These are phyloP conservation scores for Heritiera fomes DNA, from an alignment of 345 rosid species.

Conservation along the genomic window DNA sequence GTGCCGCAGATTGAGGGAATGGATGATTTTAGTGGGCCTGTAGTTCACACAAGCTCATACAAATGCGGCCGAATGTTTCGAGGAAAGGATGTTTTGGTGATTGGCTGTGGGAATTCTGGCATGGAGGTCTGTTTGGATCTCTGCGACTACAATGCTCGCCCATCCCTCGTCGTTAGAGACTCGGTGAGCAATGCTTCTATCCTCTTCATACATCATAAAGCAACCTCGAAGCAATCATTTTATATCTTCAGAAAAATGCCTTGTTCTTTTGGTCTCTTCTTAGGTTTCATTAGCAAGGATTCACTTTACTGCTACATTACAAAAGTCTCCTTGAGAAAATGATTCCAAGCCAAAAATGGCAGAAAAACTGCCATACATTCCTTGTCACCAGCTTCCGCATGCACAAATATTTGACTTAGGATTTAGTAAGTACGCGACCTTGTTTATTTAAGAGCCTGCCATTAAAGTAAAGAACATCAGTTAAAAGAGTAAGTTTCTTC, in stretches of 20 bases:
- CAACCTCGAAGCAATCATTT: neutral
- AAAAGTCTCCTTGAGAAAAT: neutral
- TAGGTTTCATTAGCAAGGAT: neutral
- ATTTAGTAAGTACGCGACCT: neutral
- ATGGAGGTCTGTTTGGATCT: slow-evolving; percentile 94
- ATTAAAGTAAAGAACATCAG: neutral
- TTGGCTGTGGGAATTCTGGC: slow-evolving; percentile 95
- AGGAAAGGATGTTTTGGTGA: slow-evolving; percentile 64
- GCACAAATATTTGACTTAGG: neutral
- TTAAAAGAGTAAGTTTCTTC: neutral
- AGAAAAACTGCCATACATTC: neutral
- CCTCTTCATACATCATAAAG: neutral
- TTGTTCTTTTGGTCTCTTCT: neutral
- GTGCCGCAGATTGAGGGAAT: slow-evolving; percentile 66
- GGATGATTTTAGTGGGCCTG: slow-evolving; percentile 47
- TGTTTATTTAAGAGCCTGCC: neutral
- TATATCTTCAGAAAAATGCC: neutral
- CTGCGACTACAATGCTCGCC: slow-evolving; percentile 61
- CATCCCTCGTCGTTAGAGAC: slow-evolving; percentile 81
- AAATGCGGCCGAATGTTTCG: slow-evolving; percentile 53
- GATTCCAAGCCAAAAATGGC: neutral
- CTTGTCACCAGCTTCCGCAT: neutral
- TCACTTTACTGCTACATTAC: neutral
- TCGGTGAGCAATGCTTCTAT: slow-evolving; percentile 48
- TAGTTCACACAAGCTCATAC: slow-evolving; percentile 62